Base-by-base conservation (phyloP, 2,329 filamentous ascomycete species). In the Clonostachys rhizophaga region DNA sequence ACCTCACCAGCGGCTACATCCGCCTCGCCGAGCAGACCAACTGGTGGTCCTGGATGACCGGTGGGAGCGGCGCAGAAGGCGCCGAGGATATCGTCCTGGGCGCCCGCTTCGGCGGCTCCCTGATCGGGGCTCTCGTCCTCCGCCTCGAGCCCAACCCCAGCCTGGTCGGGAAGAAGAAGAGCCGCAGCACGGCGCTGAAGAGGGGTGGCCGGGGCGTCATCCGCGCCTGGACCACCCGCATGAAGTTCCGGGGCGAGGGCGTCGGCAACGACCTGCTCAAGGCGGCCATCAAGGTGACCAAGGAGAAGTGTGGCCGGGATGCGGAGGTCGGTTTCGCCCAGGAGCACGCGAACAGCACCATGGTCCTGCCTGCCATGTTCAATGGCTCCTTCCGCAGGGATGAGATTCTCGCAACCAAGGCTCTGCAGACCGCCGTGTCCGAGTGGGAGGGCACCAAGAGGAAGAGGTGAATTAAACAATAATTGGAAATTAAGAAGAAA, bases 191-290 rank as follows among this genome's bases (percentile, higher is more conserved):
- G 14, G 69, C 59, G 59, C 71, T 74, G 55, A 30, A 30, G 24
- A 62, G 71, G 53, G 81, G 83, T 35, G 86, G 85, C 45, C 79
- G 78, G 51, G 87, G 84, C 9, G 71, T 90, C 43, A 84, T 96
- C 48, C 80, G 87, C 30, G 90, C 87, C 2, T 96, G 91, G 90
- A 92, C 89, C 3, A 88, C 90, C 2, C 76, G 76, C 59, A 67
- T 83, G 44, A 74, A 75, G 54, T 90, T 89, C 63, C 78, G 91
- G 24, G 74, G 79, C 34, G 80, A 81, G 52, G 89, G 90, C 0
- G 72, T 95, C 20, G 91, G 90, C 4, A 75, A 71, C 39, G 84
- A 83, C 34, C 67, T 96, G 57, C 71, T 96, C 43, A 79, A 86
- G 54, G 86, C 88, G 55, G 89, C 87, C 2, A 83, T 91, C 3